Conservation (phyloP, 805 yeast species). For the Saccharomycopsis oosterbeekiorum region DNA sequence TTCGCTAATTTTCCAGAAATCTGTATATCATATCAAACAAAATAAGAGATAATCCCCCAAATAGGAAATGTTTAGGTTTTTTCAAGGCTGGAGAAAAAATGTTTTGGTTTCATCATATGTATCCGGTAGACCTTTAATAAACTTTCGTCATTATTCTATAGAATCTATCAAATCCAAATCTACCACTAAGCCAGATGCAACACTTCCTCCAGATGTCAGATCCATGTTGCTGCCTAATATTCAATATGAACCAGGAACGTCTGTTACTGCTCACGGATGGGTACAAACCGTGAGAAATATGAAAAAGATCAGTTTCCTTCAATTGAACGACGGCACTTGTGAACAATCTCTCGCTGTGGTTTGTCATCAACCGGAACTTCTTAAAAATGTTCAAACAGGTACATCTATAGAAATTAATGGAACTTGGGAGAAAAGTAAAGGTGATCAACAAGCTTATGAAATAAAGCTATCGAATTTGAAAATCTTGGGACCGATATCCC, state of each 20-base stretch:
- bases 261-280: constrained; percentile 43
- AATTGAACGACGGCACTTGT: constrained; percentile 69
- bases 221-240: background rate
- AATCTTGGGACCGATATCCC: constrained; percentile 53
- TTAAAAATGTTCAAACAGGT: constrained; percentile 32
- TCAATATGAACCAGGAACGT: background rate
- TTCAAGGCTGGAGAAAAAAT: background rate
- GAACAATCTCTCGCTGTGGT: constrained; percentile 46
- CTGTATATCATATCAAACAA: background rate
- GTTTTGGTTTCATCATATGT: background rate
- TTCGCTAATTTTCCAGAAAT: no score
- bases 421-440: constrained; percentile 35
- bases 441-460: constrained; percentile 46
- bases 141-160: background rate
- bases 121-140: background rate
- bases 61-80: background rate
- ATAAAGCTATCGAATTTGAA: constrained; percentile 31
- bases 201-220: constrained; percentile 3
- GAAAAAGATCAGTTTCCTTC: constrained; percentile 73
- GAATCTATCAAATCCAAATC: background rate
- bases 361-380: constrained; percentile 27
- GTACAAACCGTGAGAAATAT: constrained; percentile 60
- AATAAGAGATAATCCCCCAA: background rate
- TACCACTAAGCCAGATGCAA: constrained; percentile 7
- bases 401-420: constrained; percentile 43